These are phyloP conservation scores for Clitopilus passeckerianus DNA, from an alignment of 768 basidiomycete genomes.

Conservation along the genomic window DNA sequence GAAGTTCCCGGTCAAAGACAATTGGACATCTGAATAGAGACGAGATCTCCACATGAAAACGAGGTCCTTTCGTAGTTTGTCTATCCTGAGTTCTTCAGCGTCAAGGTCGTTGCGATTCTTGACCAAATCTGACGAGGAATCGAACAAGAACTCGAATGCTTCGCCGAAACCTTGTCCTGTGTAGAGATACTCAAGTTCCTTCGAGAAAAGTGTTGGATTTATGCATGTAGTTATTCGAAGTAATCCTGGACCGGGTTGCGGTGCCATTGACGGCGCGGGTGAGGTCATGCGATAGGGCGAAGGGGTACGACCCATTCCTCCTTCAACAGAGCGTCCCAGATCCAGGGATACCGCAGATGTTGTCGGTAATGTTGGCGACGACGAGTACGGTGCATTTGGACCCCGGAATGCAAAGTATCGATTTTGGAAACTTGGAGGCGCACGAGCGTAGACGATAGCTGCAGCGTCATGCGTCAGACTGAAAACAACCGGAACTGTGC, in stretches of 20 bases:
- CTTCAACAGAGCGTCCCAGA: slow-evolving; percentile 25
- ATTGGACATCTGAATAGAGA: slow-evolving; percentile 87
- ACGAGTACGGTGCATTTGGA: slow-evolving; percentile 41
- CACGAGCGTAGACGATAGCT: slow-evolving; percentile 95
- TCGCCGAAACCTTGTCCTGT: slow-evolving; percentile 88
- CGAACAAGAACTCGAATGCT: slow-evolving; percentile 85
- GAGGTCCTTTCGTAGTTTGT: slow-evolving; percentile 88
- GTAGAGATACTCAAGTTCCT: slow-evolving; percentile 93
- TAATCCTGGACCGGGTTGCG: slow-evolving; percentile 35
- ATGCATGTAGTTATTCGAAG: slow-evolving; percentile 64
- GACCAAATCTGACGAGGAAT: slow-evolving; percentile 32
- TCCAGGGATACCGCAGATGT: slow-evolving; percentile 61
- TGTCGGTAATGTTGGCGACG: slow-evolving; percentile 47
- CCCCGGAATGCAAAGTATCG: slow-evolving; percentile 76
- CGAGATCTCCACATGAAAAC: slow-evolving; percentile 97
- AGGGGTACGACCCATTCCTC: slow-evolving; percentile 21
- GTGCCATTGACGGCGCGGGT: slow-evolving; percentile 37
- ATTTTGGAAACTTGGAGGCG: slow-evolving; percentile 86
- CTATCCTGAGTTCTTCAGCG: slow-evolving; percentile 52
- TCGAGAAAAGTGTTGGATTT: slow-evolving; percentile 78
- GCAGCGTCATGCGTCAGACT: not conserved
- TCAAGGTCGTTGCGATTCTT: slow-evolving; percentile 28
- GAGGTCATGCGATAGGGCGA: slow-evolving; percentile 40
- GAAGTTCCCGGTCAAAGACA: slow-evolving; percentile 70
- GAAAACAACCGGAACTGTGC: not conserved